A percentile compares a stretch with the other conserved stretches of the same genome.
phyloP scores from a whole-genome alignment of 2,329 filamentous ascomycete species.

The Leptographium wingfieldii region DNA sequence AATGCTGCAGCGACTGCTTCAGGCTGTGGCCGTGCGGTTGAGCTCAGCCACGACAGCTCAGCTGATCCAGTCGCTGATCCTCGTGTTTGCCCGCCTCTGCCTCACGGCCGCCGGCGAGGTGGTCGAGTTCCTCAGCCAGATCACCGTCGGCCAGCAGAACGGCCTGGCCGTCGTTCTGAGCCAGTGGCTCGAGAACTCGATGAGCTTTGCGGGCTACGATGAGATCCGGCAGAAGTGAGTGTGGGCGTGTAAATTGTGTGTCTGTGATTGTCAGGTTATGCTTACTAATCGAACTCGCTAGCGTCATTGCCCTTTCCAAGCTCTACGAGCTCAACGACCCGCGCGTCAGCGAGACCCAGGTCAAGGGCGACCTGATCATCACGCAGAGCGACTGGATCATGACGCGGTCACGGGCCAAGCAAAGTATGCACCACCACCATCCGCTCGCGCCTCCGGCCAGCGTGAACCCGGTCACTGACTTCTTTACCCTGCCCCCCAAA shows the following conservation, averaged over 20 bases:
- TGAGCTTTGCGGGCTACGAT: conserved; percentile 96
- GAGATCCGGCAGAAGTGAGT: conserved; percentile 90
- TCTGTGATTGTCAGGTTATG: conserved; percentile 6
- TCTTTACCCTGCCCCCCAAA: conserved; percentile 23
- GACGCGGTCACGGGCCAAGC: conserved; percentile 80
- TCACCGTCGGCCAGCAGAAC: conserved; percentile 65
- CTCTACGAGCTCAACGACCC: conserved; percentile 78
- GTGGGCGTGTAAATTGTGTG: no score
- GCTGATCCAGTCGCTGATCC: conserved; percentile 90
- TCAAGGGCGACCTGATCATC: conserved; percentile 85
- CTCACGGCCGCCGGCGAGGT: conserved; percentile 79
- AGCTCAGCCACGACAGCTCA: conserved; percentile 70
- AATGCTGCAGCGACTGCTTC: conserved; percentile 65
- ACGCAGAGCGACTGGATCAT: conserved; percentile 73
- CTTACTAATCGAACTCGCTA: conserved; percentile 23
- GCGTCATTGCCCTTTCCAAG: conserved; percentile 84
- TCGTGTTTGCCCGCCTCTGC: conserved; percentile 87
- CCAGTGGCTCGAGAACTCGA: conserved; percentile 95
- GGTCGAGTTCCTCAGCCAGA: conserved; percentile 77
- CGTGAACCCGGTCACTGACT: conserved; percentile 5
- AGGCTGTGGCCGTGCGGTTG: conserved; percentile 76
- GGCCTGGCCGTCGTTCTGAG: conserved; percentile 81
- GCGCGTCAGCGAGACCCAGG: conserved; percentile 64
- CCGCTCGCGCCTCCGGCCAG: conserved; percentile 8
- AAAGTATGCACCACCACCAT: conserved; percentile 40